Percentiles rank a stretch among this genome's conserved stretches.
phyloP scores from a whole-genome alignment of 305 asterid genomes.

The Ajuga reptans region DNA sequence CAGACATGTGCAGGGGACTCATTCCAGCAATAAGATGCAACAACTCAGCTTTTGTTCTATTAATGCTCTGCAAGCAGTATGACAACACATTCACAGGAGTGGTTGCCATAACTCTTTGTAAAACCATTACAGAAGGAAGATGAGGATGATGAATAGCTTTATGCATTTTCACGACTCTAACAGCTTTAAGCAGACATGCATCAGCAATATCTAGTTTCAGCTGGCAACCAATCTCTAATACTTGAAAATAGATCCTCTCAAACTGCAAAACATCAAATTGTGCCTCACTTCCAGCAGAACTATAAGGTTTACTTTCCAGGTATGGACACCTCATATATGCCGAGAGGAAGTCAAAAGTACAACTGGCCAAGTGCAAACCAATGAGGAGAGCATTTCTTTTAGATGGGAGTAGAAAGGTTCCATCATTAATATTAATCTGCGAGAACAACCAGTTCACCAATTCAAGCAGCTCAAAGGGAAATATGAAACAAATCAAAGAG shows the following conservation, averaged over 20 bases:
- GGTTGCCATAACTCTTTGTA: constrained; percentile 52
- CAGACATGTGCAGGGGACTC: constrained; percentile 61
- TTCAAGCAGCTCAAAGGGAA: constrained; percentile 74
- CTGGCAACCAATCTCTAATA: constrained; percentile 40
- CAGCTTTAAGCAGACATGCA: constrained; percentile 66
- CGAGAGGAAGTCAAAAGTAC: constrained; percentile 49
- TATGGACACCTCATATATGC: constrained; percentile 33
- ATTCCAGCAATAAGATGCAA: constrained; percentile 49
- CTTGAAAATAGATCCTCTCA: constrained; percentile 42
- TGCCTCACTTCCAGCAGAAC: constrained; percentile 32
- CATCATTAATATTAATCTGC: constrained; percentile 38
- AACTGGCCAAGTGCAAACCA: constrained; percentile 57
- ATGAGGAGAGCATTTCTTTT: constrained; percentile 40
- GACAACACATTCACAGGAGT: constrained; percentile 47
- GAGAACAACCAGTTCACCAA: constrained; percentile 65
- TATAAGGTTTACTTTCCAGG: constrained; percentile 18
- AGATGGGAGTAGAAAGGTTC: constrained; percentile 28
- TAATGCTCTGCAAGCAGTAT: constrained; percentile 50
- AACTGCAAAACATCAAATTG: constrained; percentile 38
- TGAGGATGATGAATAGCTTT: constrained; percentile 33
- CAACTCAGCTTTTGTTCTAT: constrained; percentile 51
- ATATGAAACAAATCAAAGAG: constrained; percentile 42
- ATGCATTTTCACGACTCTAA: constrained; percentile 44
- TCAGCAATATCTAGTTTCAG: constrained; percentile 57
- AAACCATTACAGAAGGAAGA: constrained; percentile 41